Base-by-base conservation (phyloP, 208 protist species). In the Trypanosoma conorhini region DNA sequence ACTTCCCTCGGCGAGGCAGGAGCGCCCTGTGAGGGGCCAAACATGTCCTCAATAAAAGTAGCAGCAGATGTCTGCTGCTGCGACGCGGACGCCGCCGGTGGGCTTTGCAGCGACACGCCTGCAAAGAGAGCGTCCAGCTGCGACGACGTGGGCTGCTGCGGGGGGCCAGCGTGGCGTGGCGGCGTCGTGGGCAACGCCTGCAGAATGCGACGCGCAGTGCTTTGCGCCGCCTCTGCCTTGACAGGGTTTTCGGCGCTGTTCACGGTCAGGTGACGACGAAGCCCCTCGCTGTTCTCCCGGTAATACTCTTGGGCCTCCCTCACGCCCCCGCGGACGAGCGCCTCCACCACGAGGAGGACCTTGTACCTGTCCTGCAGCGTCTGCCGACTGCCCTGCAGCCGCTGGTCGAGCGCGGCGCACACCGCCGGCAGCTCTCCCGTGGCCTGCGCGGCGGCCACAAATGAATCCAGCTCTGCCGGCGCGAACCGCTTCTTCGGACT, bases 361-460 rank as follows among this genome's bases (percentile, higher is more conserved):
- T 79, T 79, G 54, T 52, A 79, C 17, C 73, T 57, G 28, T 72
- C 65, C 40, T 72, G 65, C 46, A 79, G 59, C 22, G 60, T 46
- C 31, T 66, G 59, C 5, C 61, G 59, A 4, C 12, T 3, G 26
- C 70, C 57, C 35, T n/a, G 22, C n/a, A 79, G 67, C 0, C 64
- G 51, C 51, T 48, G 58, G 3, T 79, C 73, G 26, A 79, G 73
- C 0, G 19, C 66, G 33, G 73, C 73, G 38, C 67, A 79, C n/a
- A 79, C 57, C 24, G 74, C 61, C n/a, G 13, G 7, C 30, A 73
- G 15, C 33, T 17, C 38, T 3, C 52, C 73, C 8, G 55, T 58
- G 15, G 38, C 52, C 5, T 55, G 3, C 13, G 73, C 67, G 5
- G 73, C 73, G 28, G n/a, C 15, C 5, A 69, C 48, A 55, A 79